phyloP scores from a whole-genome alignment of 129 eudicot species.

The Tagetes patula region DNA sequence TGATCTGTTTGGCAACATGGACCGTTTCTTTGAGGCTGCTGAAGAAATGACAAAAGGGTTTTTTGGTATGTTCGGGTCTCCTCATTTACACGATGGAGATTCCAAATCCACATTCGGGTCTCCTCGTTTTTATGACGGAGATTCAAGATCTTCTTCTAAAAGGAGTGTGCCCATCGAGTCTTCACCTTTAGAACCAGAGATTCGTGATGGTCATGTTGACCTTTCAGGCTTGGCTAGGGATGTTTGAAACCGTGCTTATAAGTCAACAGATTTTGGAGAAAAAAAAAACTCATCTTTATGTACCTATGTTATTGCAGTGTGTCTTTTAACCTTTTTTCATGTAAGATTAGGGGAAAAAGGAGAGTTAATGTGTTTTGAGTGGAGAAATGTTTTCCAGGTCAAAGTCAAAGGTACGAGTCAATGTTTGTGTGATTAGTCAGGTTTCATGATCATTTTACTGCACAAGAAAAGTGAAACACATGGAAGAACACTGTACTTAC shows the following conservation, averaged over 20 bases:
- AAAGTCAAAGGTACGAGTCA: not conserved
- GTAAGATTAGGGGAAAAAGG: too few relatives aligned
- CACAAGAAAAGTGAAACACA: not conserved
- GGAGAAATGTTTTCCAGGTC: not conserved
- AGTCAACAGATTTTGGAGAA: constrained; percentile 18
- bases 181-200: constrained; percentile 20
- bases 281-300: constrained; percentile 15
- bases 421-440: not conserved
- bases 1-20: constrained; percentile 51
- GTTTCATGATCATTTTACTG: not conserved
- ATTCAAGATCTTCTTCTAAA: constrained; percentile 37
- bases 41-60: constrained; percentile 71
- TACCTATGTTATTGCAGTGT: not conserved
- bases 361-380: not conserved
- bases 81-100: constrained; percentile 42
- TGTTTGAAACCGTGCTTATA: constrained; percentile 44
- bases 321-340: not conserved
- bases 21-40: constrained; percentile 75
- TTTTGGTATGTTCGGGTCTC: constrained; percentile 50
- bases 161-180: constrained; percentile 48
- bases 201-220: constrained; percentile 69
- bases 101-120: constrained; percentile 43
- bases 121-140: constrained; percentile 39
- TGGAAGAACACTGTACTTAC: too few relatives aligned
- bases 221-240: constrained; percentile 81